Percentiles rank a stretch among this genome's conserved stretches.
phyloP scores from a whole-genome alignment of 1,284 basidiomycete species.

The Cryptococcus maquisensis region DNA sequence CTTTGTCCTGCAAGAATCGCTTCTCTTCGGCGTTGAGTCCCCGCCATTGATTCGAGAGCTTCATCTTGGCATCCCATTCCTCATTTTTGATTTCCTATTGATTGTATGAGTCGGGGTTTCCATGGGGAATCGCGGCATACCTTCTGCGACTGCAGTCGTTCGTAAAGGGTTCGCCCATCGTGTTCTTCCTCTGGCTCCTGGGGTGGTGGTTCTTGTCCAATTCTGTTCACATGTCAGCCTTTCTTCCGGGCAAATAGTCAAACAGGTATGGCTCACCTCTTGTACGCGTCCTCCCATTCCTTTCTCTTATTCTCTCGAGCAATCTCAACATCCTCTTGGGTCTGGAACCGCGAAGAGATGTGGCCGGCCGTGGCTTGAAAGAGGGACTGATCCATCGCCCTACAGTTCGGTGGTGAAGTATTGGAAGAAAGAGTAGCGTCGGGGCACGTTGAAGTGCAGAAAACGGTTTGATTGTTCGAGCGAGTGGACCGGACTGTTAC shows the following conservation, averaged over 20 bases:
- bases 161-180: conserved; percentile 83
- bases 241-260: not conserved
- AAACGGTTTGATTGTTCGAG: not conserved
- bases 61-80: conserved; percentile 90
- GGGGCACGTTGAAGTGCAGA: too few species aligned
- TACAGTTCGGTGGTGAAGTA: not conserved
- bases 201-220: conserved; percentile 83
- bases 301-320: conserved; percentile 71
- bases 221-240: conserved; percentile 44
- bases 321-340: conserved; percentile 71
- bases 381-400: not conserved
- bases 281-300: conserved; percentile 90
- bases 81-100: conserved; percentile 77
- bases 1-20: conserved; percentile 76
- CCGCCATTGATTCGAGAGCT: conserved; percentile 87
- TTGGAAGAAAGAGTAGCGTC: not conserved
- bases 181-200: conserved; percentile 60
- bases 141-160: conserved; percentile 49
- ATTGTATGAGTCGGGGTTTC: not conserved
- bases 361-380: conserved; percentile 15
- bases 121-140: conserved; percentile 8
- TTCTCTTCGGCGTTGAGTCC: conserved; percentile 86
- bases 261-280: conserved; percentile 55
- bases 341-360: conserved; percentile 53
- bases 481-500: too few species aligned